Conservation (phyloP, 768 basidiomycete species). For the Solioccasus polychromus region DNA sequence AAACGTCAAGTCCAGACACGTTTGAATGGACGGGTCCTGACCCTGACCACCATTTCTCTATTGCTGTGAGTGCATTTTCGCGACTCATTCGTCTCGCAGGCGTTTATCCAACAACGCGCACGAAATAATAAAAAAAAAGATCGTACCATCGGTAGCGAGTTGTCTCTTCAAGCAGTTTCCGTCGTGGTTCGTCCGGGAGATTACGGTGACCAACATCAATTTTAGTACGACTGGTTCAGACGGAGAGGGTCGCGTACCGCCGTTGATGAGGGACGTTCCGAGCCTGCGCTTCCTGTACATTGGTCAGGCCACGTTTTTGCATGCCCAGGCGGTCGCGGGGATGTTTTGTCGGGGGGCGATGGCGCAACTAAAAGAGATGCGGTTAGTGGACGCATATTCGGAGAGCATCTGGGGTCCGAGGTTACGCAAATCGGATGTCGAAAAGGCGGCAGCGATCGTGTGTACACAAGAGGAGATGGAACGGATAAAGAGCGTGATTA, state of each 20-base stretch:
- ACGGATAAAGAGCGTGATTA: constrained; percentile 39
- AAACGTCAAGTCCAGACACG: no score
- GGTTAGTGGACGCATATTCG: constrained; percentile 51
- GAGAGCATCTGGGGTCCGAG: constrained; percentile 60
- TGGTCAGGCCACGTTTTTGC: constrained; percentile 49
- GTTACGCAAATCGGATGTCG: constrained; percentile 47
- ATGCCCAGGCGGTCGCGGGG: constrained; percentile 37
- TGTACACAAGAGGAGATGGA: constrained; percentile 23
- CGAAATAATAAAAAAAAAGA: constrained; percentile 11
- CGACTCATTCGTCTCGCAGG: no score
- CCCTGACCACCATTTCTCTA: constrained; percentile 60
- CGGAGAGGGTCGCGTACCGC: constrained; percentile 12
- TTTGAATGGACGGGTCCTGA: constrained; percentile 63
- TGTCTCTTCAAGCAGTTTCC: constrained; percentile 26
- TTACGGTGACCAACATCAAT: constrained; percentile 47
- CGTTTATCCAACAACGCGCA: not conserved
- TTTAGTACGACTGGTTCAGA: constrained; percentile 31
- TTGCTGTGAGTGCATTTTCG: constrained; percentile 42
- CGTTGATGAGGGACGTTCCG: constrained; percentile 37
- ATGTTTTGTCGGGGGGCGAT: constrained; percentile 29
- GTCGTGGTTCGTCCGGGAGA: constrained; percentile 44
- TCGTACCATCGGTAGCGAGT: constrained; percentile 21
- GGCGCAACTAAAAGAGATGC: constrained; percentile 32
- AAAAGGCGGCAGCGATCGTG: constrained; percentile 28
- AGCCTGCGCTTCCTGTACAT: constrained; percentile 43